phyloP scores from a whole-genome alignment of 2,329 filamentous ascomycete species.

The Diaporthe citriasiana region DNA sequence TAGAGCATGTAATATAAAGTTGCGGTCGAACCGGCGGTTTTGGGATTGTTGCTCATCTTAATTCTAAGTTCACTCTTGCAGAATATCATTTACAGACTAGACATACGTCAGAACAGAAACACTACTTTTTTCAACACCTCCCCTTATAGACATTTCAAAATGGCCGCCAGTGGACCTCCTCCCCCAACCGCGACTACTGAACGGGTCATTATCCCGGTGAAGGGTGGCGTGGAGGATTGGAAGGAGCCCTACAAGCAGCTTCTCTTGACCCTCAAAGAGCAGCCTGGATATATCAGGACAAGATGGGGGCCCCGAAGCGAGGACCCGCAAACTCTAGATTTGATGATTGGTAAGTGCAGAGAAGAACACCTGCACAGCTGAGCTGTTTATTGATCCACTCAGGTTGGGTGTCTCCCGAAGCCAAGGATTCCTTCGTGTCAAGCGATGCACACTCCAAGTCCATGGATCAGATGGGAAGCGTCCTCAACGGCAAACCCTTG shows the following conservation, averaged over 20 bases:
- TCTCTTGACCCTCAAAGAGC: slow-evolving; percentile 48
- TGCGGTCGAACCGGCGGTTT: neutral
- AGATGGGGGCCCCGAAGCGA: slow-evolving; percentile 49
- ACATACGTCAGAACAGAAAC: neutral
- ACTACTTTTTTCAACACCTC: neutral
- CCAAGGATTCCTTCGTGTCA: slow-evolving; percentile 44
- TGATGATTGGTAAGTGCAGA: slow-evolving; percentile 45
- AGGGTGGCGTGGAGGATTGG: slow-evolving; percentile 48
- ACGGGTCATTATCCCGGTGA: slow-evolving; percentile 45
- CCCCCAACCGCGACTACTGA: slow-evolving; percentile 32
- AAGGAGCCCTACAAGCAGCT: slow-evolving; percentile 48
- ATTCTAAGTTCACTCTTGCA: neutral
- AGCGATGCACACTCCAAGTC: slow-evolving; percentile 43
- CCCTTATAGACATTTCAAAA: neutral
- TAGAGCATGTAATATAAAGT: neutral
- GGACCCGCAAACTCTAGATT: slow-evolving; percentile 48
- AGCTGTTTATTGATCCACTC: neutral
- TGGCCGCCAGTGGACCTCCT: slow-evolving; percentile 26
- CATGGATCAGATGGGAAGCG: slow-evolving; percentile 42
- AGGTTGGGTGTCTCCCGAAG: slow-evolving; percentile 48
- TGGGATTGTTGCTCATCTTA: neutral
- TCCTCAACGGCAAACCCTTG: slow-evolving; percentile 46
- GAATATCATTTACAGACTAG: neutral
- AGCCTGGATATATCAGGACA: slow-evolving; percentile 49
- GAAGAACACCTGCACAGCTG: neutral